phyloP scores from a whole-genome alignment of 371 early-diverging fungal species.

The Mortierella sp. region DNA sequence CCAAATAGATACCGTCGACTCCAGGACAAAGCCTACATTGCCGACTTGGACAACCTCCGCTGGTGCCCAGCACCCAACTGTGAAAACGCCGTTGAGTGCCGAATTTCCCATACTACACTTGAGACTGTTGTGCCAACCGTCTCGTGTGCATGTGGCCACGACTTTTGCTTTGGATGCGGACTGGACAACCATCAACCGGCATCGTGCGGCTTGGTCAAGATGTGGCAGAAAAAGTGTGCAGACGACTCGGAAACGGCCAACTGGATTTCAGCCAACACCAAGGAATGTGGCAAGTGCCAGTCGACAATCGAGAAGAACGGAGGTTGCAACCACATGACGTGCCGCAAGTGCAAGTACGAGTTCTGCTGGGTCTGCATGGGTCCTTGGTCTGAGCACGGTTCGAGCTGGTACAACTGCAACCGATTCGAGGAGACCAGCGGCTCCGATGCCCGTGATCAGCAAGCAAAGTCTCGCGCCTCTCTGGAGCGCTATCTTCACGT shows the following conservation, averaged over 20 bases:
- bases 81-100: conserved; percentile 93
- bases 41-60: conserved; percentile 81
- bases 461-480: conserved; percentile 88
- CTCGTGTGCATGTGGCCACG: conserved; percentile 81
- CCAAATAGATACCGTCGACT: conserved; percentile 78
- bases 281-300: conserved; percentile 95
- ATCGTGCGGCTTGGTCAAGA: conserved; percentile 86
- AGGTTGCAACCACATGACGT: conserved; percentile 96
- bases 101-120: conserved; percentile 76
- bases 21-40: conserved; percentile 90
- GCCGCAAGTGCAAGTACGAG: conserved; percentile 88
- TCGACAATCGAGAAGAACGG: conserved; percentile 98
- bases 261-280: conserved; percentile 97
- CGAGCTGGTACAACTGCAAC: conserved; percentile 95
- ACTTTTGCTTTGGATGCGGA: conserved; percentile 97
- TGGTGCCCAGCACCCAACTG: conserved; percentile 99
- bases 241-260: conserved; percentile 98
- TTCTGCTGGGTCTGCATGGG: conserved; percentile 94
- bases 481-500: conserved; percentile 96
- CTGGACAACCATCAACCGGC: conserved; percentile 92
- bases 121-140: conserved; percentile 89
- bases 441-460: conserved; percentile 83
- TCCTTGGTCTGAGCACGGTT: conserved; percentile 95
- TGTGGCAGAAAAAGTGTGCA: conserved; percentile 95
- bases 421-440: conserved; percentile 90